Base-by-base conservation (phyloP, 2,329 filamentous ascomycete genomes). In the Aspergillus carbonarius region DNA sequence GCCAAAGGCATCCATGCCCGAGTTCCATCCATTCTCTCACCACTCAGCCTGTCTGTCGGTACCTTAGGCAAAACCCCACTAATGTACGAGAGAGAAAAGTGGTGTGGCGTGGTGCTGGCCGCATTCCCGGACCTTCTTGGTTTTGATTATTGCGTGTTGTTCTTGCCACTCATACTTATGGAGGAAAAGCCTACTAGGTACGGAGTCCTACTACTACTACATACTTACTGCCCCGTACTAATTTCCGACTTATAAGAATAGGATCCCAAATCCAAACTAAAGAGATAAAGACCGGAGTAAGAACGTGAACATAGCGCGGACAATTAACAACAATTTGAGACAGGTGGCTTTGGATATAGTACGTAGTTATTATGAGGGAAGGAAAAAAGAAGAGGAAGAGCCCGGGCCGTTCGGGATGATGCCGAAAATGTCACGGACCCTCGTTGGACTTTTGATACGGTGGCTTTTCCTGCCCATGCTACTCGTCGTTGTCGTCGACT, bases 1-100 rank as follows among this genome's bases (percentile, higher is more conserved):
- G 51, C 40, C 55, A 52, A 39, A 57, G 55, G 54, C 34, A 52
- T 32, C 42, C 30, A 42, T 55, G 48, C 47, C 47, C 15, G n/a
- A n/a, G 5, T 37, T 15, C 10, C 34, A 23, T 15, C 10, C 34
- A 23, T 7, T 23, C 39, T 20, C 5, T 23, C 23, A 23, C 23
- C 23, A 23, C 23, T n/a, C n/a, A n/a, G n/a, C 8, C 15, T 18
- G 2, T 42, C 39, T 12, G 18, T 40, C 9, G 27, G 27, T 8
- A 30, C 8, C 8, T 32, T 32, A 32, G 30, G 30, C 30, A 12
- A 32, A 12, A 9, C 3, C 3, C 3, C 23, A 32, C 30, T 32
- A 32, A 32, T 32, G 30, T 32, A 32, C 30, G 7, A 9, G 9
- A 9, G 9, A 9, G 30, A 9, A 32, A 12, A 32, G 30, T 32